These are phyloP conservation scores for Pseudisothecium myosuroides DNA, from an alignment of 225 moss, liverwort and hornwort genomes.

Conservation along the genomic window DNA sequence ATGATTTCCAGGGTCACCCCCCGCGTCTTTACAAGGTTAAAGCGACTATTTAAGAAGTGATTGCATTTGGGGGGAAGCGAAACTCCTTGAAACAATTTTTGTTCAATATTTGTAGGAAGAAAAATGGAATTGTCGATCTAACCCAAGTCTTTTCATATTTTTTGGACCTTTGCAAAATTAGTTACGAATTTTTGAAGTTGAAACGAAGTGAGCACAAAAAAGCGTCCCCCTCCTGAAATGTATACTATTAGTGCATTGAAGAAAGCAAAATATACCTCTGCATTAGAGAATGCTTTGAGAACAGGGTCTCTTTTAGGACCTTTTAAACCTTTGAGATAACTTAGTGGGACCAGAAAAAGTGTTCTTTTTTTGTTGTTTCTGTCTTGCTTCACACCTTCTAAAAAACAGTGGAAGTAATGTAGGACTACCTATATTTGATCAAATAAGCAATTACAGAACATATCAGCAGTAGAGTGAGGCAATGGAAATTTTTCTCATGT, in stretches of 20 bases:
- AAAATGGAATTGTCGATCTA: background rate
- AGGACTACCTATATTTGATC: too few relatives aligned
- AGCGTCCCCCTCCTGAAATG: rapidly evolving
- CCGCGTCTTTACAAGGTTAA: too few relatives aligned
- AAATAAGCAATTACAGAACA: too few relatives aligned
- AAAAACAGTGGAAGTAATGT: background rate
- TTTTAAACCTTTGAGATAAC: background rate
- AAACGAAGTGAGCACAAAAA: background rate
- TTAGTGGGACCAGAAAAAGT: background rate
- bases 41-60: too few relatives aligned
- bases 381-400: background rate
- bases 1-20: too few relatives aligned
- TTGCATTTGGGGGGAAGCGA: too few relatives aligned
- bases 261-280: background rate
- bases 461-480: too few relatives aligned
- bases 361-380: background rate
- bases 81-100: too few relatives aligned
- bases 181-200: background rate
- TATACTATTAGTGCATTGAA: background rate
- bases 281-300: rapidly evolving
- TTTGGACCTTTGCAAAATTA: background rate
- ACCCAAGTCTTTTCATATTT: background rate
- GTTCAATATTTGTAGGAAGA: background rate
- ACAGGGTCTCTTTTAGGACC: background rate
- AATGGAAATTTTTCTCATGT: too few relatives aligned